Evolutionary conservation across 2,329 filamentous ascomycete species (phyloP), one percentile per base, ranked within the genome.

Genomic region (Cercospora nicotianae): DNA sequence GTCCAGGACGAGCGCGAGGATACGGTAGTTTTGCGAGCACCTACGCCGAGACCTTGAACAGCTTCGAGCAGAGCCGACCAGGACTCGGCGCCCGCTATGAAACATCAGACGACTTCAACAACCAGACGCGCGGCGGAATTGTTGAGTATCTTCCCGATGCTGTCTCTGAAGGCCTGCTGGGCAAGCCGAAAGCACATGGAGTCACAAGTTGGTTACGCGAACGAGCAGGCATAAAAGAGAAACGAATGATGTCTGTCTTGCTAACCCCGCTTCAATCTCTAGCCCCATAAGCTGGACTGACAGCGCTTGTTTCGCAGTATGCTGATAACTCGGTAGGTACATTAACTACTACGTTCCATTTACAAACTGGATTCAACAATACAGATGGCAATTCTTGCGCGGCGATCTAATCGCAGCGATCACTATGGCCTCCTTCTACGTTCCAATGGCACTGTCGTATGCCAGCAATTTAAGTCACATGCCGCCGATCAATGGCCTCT

Each of bases 361-460:
- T 69, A 83, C 97, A 72, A 93, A 90, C 71, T 99, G 95, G 95
- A 90, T 96, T 70, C 85, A 84, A 63, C 92, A 97, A 80, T 99
- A 99, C 80, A 88, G 87, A 73, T 89, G 88, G 86, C 87, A 88
- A 3, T 97, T 92, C 80, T 80, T 98, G 59, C 88, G 90, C 73
- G 95, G 95, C 59, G 95, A 99, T 79, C 81, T 98, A 18, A 84
- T 96, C 13, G 91, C 94, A 8, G 94, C 94, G 60, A 79, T 98
- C 70, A 98, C 95, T n/a, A 90, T 99, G 83, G 92, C 94, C n/a
- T 97, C 94, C 28, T 95, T 99, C 82, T 99, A 99, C 79, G 91
- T 99, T 42, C 95, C 95, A 62, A 97, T 99, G 94, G 91, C 93
- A 0, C 86, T 99, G 13, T 98, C 95, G 0, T 90, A 96, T 71